These are phyloP conservation scores for Nemania diffusa DNA, from an alignment of 2,329 filamentous ascomycete species.

Conservation along the genomic window DNA sequence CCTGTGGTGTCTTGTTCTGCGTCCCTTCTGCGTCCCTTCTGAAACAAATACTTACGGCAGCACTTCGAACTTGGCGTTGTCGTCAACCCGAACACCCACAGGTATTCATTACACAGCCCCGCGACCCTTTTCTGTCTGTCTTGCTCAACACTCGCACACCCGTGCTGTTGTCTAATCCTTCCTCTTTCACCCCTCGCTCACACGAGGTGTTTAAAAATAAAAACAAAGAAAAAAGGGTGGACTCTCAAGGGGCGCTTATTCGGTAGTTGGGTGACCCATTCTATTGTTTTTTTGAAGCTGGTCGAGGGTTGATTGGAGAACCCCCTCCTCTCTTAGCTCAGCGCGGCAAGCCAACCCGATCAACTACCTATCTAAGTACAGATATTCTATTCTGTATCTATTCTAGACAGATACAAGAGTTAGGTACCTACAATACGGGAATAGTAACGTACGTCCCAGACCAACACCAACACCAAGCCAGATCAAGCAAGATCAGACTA, in stretches of 20 bases:
- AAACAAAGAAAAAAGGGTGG: not conserved
- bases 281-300: not conserved
- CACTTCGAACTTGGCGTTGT: conserved; percentile 6
- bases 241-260: not conserved
- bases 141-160: not conserved
- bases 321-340: not conserved
- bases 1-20: not conserved
- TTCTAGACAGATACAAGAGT: not conserved
- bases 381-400: not conserved
- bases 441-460: conserved; percentile 6
- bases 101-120: conserved; percentile 24
- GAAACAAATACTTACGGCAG: conserved; percentile 21
- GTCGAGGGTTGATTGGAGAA: not conserved
- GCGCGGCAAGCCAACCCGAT: not conserved
- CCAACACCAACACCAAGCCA: not conserved
- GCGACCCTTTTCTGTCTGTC: conserved; percentile 7
- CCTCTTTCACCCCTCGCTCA: not conserved
- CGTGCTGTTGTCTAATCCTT: not conserved
- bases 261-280: not conserved
- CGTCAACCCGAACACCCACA: conserved; percentile 6
- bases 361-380: not conserved
- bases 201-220: conserved; percentile 17
- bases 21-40: conserved; percentile 6
- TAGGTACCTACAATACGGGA: not conserved
- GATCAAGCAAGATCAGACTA: not conserved